phyloP scores from a whole-genome alignment of 2,329 filamentous ascomycete species.

The Cercospora zeae-maydis region DNA sequence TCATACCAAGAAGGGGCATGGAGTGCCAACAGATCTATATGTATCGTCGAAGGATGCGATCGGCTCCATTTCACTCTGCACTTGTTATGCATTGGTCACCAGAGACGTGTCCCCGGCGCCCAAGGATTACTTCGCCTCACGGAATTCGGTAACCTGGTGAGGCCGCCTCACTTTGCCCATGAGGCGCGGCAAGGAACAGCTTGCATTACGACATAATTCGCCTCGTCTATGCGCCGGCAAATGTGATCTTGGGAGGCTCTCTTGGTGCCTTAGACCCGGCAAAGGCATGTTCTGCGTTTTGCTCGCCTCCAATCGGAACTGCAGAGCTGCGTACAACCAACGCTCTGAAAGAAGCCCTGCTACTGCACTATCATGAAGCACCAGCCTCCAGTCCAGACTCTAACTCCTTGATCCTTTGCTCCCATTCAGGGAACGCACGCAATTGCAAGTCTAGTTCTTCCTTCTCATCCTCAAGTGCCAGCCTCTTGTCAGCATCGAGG shows the following conservation, averaged over 20 bases:
- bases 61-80: not conserved
- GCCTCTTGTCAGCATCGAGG: slow-evolving; percentile 78
- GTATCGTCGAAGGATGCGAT: not conserved
- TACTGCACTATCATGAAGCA: not conserved
- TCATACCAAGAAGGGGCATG: not conserved
- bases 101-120: not conserved
- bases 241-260: not conserved
- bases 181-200: not conserved
- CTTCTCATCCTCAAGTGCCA: slow-evolving; percentile 91
- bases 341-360: not conserved
- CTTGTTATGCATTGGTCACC: not conserved
- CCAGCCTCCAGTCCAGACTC: slow-evolving; percentile 48
- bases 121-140: not conserved
- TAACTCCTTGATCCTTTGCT: slow-evolving; percentile 79
- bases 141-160: not conserved
- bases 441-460: slow-evolving; percentile 87
- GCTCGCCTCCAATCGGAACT: not conserved
- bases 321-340: not conserved
- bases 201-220: not conserved
- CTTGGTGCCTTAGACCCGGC: too few relatives aligned
- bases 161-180: slow-evolving; percentile 3
- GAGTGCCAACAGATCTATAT: not conserved
- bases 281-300: too few relatives aligned
- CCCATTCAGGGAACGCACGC: slow-evolving; percentile 79
- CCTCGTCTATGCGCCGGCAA: not conserved